Percentiles rank a stretch among this genome's conserved stretches.
Conservation (phyloP, 2,329 filamentous ascomycete species). For the Zasmidium angulare region DNA sequence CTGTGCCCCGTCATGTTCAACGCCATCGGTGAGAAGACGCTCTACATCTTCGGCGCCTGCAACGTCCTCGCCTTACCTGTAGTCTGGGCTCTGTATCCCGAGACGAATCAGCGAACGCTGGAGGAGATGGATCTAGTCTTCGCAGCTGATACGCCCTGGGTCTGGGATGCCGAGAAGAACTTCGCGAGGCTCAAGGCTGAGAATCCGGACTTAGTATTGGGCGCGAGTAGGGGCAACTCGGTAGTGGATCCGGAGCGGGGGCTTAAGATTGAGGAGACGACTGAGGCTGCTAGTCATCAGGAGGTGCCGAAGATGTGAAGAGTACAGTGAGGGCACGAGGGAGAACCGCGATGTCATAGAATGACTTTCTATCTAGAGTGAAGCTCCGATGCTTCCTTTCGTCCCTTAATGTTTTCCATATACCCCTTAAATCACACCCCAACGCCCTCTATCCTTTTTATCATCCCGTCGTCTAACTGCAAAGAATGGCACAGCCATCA, state of each 20-base stretch:
- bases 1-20: slow-evolving; percentile 57
- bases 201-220: slow-evolving; percentile 45
- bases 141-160: slow-evolving; percentile 64
- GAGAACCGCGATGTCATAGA: too few species aligned
- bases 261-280: slow-evolving; percentile 13
- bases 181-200: slow-evolving; percentile 63
- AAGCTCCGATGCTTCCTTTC: too few species aligned
- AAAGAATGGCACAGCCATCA: too few species aligned
- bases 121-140: slow-evolving; percentile 77
- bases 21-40: slow-evolving; percentile 66
- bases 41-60: slow-evolving; percentile 70
- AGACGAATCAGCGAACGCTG: slow-evolving; percentile 68
- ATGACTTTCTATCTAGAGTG: too few species aligned
- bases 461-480: too few species aligned
- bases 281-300: slow-evolving; percentile 16
- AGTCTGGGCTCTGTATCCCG: slow-evolving; percentile 72
- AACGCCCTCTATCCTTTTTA: too few species aligned
- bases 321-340: background rate
- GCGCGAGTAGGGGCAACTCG: slow-evolving; percentile 30
- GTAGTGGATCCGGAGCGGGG: slow-evolving; percentile 28
- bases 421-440: too few species aligned
- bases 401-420: too few species aligned
- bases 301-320: slow-evolving; percentile 14
- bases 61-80: slow-evolving; percentile 67
- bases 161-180: slow-evolving; percentile 68